phyloP scores from a whole-genome alignment of 2,329 filamentous ascomycete genomes.

The Botryotinia narcissicola region DNA sequence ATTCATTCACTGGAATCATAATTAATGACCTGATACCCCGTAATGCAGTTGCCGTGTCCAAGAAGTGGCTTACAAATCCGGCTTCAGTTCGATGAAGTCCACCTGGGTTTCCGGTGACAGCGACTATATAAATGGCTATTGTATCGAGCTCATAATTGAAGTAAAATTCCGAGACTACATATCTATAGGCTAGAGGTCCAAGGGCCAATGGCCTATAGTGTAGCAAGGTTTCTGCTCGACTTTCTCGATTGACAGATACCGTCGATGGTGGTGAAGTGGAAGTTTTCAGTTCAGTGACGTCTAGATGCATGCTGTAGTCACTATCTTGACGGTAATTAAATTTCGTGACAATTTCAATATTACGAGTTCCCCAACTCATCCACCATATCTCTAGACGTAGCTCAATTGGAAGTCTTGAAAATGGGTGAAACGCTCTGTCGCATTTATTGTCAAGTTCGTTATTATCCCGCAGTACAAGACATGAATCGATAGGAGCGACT shows the following conservation, averaged over 20 bases:
- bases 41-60: neutral
- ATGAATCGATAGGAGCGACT: neutral
- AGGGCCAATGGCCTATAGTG: neutral
- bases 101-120: too few species aligned
- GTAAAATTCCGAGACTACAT: neutral
- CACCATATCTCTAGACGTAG: neutral
- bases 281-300: neutral
- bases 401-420: neutral
- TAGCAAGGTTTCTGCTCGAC: neutral
- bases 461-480: neutral
- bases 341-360: neutral
- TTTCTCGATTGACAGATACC: neutral
- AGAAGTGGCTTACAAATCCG: rapidly evolving
- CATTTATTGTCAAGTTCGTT: neutral
- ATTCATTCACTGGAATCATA: neutral
- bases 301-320: too few species aligned
- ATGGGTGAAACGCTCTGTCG: neutral
- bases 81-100: too few species aligned
- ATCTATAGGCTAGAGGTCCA: neutral
- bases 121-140: neutral
- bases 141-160: neutral
- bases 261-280: neutral
- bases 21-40: neutral
- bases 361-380: neutral
- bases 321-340: too few species aligned